Conservation (phyloP, 192 early-diverging fungal species). For the Podila epigama region DNA sequence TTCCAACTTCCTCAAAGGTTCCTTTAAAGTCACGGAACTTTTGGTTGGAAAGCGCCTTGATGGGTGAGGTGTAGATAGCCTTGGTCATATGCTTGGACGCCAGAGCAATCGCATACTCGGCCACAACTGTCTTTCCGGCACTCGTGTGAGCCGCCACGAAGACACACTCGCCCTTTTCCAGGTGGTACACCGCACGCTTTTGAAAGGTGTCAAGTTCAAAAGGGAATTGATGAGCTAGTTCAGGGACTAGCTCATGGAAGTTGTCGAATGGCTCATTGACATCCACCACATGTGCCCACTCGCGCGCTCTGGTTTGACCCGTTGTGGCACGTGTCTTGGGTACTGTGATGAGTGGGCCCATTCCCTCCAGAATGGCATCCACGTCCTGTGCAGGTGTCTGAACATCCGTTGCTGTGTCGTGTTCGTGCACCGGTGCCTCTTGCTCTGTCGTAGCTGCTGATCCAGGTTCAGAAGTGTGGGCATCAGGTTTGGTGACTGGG, state of each 20-base stretch:
- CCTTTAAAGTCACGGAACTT: constrained; percentile 95
- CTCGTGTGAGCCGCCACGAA: constrained; percentile 99
- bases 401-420: background rate
- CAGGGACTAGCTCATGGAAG: constrained; percentile 90
- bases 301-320: constrained; percentile 52
- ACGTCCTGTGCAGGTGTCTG: constrained; percentile 30
- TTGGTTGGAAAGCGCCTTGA: constrained; percentile 98
- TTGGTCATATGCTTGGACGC: constrained; percentile 95
- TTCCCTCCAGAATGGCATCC: constrained; percentile 26
- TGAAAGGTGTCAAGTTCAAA: constrained; percentile 98
- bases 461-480: background rate
- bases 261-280: constrained; percentile 86
- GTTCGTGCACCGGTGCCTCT: background rate
- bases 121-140: constrained; percentile 98
- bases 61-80: constrained; percentile 98
- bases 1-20: constrained; percentile 90
- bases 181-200: constrained; percentile 94
- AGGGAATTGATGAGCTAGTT: constrained; percentile 86
- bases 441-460: background rate
- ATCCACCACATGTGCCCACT: constrained; percentile 96
- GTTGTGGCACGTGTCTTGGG: constrained; percentile 11
- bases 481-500: constrained; percentile 7
- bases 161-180: constrained; percentile 94
- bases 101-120: constrained; percentile 97
- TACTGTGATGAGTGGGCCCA: constrained; percentile 6